These are phyloP conservation scores for Ascochyta lentis DNA, from an alignment of 2,329 filamentous ascomycete genomes.

Conservation along the genomic window DNA sequence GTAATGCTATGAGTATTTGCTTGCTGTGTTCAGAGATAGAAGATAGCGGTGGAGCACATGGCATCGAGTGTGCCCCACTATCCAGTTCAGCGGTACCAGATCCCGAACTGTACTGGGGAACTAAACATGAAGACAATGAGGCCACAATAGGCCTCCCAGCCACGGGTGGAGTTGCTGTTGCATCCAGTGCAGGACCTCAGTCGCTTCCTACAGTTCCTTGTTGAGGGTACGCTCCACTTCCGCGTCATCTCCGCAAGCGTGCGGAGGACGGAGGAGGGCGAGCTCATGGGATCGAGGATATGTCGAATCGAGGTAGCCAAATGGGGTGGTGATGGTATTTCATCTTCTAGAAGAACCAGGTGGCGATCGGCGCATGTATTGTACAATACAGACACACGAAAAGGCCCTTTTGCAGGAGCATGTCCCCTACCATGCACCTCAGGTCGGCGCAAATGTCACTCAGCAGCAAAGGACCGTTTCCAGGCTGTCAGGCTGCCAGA, in stretches of 20 bases:
- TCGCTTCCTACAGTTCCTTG: neutral
- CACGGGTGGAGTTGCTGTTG: slow-evolving; percentile 11
- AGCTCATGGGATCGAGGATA: neutral
- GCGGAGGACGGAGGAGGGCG: neutral
- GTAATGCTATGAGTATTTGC: slow-evolving; percentile 16
- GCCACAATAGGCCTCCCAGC: slow-evolving; percentile 4
- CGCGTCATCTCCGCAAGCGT: slow-evolving; percentile 7
- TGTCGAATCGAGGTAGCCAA: neutral
- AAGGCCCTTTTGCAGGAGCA: slow-evolving; percentile 7
- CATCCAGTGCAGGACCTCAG: neutral
- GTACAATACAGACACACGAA: neutral
- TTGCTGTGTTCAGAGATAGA: slow-evolving; percentile 11
- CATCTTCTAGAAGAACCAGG: neutral
- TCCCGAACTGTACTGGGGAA: neutral
- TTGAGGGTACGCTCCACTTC: slow-evolving; percentile 8
- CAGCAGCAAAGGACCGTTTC: neutral
- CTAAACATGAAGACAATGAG: slow-evolving; percentile 1
- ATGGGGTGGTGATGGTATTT: neutral
- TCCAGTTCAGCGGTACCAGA: neutral
- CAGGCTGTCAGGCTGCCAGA: slow-evolving; percentile 1
- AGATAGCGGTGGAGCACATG: slow-evolving; percentile 18
- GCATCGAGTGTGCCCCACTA: slow-evolving; percentile 6
- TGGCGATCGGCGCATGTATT: neutral
- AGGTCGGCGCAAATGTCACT: neutral
- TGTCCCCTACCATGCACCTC: neutral